These are phyloP conservation scores for Oryza rufipogon DNA, from an alignment of 176 grass and related monocot species.

Conservation along the genomic window DNA sequence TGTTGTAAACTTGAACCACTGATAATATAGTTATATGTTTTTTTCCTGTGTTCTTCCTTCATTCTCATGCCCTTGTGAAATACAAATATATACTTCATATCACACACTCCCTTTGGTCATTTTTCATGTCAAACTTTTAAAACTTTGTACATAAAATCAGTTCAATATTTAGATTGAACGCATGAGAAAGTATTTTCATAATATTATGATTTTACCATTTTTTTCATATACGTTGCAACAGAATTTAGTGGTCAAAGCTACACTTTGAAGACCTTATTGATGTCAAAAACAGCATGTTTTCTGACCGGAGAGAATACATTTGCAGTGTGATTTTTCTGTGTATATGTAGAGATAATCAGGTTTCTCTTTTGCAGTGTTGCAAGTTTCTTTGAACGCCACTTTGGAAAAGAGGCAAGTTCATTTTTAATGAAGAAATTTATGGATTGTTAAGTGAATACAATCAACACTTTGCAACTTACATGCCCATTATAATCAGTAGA, in stretches of 20 bases:
- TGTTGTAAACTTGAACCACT: not conserved
- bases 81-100: not conserved
- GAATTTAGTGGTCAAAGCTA: not conserved
- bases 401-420: slow-evolving; percentile 81
- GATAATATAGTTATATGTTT: not conserved
- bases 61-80: not conserved
- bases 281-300: not conserved
- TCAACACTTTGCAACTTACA: slow-evolving; percentile 24
- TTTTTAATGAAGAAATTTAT: slow-evolving; percentile 25
- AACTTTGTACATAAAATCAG: not conserved
- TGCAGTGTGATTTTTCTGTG: slow-evolving; percentile 15
- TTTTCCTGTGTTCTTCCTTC: not conserved
- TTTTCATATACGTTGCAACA: not conserved
- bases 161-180: not conserved
- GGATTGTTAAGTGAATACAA: slow-evolving; percentile 28
- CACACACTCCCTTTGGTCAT: not conserved
- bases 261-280: not conserved
- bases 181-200: not conserved
- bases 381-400: slow-evolving; percentile 87
- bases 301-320: not conserved
- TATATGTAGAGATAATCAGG: slow-evolving; percentile 40
- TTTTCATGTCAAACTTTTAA: not conserved
- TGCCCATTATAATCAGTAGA: slow-evolving; percentile 12
- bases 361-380: slow-evolving; percentile 68
- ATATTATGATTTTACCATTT: not conserved